phyloP scores from a whole-genome alignment of 441 rosid genomes.

The Theobroma grandiflorum region DNA sequence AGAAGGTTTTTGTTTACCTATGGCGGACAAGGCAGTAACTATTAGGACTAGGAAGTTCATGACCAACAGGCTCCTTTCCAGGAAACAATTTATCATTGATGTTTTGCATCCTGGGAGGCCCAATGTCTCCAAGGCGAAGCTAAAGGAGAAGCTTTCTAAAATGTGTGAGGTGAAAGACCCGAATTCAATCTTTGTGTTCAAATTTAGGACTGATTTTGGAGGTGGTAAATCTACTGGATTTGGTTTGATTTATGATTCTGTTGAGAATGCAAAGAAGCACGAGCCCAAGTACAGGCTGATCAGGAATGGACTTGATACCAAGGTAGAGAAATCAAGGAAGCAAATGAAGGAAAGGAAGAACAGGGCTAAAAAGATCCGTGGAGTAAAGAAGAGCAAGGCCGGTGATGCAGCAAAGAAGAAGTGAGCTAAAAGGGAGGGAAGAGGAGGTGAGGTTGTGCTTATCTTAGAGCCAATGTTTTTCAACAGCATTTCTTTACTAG shows the following conservation, averaged over 20 bases:
- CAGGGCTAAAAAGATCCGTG: conserved; percentile 86
- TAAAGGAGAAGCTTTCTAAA: conserved; percentile 82
- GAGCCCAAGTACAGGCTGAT: conserved; percentile 95
- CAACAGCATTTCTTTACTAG: conserved; percentile 24
- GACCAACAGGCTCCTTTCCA: conserved; percentile 90
- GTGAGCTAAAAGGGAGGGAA: conserved; percentile 18
- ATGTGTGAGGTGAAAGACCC: conserved; percentile 90
- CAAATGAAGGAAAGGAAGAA: conserved; percentile 92
- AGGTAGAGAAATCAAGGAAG: conserved; percentile 88
- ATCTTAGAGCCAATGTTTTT: conserved; percentile 15
- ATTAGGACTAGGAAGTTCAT: conserved; percentile 87
- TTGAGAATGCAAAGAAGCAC: conserved; percentile 85
- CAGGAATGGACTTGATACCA: conserved; percentile 92
- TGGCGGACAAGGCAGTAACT: conserved; percentile 92
- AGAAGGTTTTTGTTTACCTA: conserved; percentile 29
- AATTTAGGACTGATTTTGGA: conserved; percentile 92
- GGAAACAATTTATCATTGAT: conserved; percentile 93
- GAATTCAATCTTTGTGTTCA: conserved; percentile 85
- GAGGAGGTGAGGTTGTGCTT: not conserved
- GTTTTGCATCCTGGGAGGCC: conserved; percentile 94
- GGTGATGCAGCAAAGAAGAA: conserved; percentile 88
- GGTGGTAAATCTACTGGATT: conserved; percentile 97
- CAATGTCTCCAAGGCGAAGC: conserved; percentile 89
- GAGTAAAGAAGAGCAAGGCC: conserved; percentile 93
- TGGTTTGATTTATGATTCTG: conserved; percentile 88